Conservation (phyloP, 2,329 filamentous ascomycete species). For the Phoma sp. region DNA sequence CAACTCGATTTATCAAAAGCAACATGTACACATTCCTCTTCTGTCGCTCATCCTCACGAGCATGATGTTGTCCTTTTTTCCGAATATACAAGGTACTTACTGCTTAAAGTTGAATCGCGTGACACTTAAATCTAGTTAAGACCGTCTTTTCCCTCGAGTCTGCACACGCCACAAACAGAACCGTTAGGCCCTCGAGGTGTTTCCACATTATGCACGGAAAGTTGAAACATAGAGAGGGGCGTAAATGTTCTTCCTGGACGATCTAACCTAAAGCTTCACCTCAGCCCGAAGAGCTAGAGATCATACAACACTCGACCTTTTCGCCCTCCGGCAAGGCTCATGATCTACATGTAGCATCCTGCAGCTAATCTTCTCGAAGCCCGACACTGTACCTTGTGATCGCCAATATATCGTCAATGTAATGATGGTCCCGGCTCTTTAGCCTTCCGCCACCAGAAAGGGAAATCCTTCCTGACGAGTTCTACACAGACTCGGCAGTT, state of each 20-base stretch:
- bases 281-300: background rate
- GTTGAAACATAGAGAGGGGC: background rate
- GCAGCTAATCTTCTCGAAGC: background rate
- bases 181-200: background rate
- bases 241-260: background rate
- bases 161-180: background rate
- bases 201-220: background rate
- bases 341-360: background rate
- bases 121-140: background rate
- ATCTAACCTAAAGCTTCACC: background rate
- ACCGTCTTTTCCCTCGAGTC: background rate
- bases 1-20: no score
- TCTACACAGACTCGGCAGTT: conserved; percentile 5
- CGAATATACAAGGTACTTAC: no score
- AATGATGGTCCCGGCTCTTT: background rate
- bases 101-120: background rate
- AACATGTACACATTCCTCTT: no score
- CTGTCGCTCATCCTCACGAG: no score
- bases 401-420: background rate
- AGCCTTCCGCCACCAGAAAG: conserved; percentile 11
- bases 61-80: no score
- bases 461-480: conserved; percentile 11
- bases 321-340: background rate
- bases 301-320: conserved; percentile 4
- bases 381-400: conserved; percentile 1